A percentile compares a stretch with the other conserved stretches of the same genome.
These are phyloP conservation scores for Plasmodium coatneyi DNA, from an alignment of 169 alveolate genomes.

Conservation along the genomic window DNA sequence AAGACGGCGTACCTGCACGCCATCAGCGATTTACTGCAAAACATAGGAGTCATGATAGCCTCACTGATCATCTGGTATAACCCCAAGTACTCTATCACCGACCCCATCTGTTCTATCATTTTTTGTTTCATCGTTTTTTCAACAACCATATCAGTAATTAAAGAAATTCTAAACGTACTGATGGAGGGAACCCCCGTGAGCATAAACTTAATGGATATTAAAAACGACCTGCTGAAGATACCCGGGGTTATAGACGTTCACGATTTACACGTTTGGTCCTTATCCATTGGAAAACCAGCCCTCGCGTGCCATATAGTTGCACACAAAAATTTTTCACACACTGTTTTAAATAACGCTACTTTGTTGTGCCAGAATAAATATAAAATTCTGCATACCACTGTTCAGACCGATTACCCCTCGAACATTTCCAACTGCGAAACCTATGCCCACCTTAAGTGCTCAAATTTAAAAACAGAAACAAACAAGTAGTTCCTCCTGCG, in stretches of 20 bases:
- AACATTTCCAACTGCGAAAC: slow-evolving; percentile 86
- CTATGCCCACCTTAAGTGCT: slow-evolving; percentile 86
- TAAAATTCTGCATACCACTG: slow-evolving; percentile 90
- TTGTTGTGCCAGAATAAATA: slow-evolving; percentile 87
- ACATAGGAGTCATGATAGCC: slow-evolving; percentile 95
- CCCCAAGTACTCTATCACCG: slow-evolving; percentile 91
- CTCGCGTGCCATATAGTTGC: slow-evolving; percentile 93
- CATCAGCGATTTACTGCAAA: slow-evolving; percentile 94
- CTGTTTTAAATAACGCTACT: slow-evolving; percentile 85
- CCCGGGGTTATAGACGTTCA: slow-evolving; percentile 94
- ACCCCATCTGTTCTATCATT: slow-evolving; percentile 96
- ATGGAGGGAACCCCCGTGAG: slow-evolving; percentile 96
- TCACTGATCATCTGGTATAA: slow-evolving; percentile 89
- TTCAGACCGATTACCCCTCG: slow-evolving; percentile 88
- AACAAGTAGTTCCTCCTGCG: not conserved
- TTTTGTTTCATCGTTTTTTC: slow-evolving; percentile 93
- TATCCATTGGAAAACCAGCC: slow-evolving; percentile 93
- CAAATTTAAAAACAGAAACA: slow-evolving; percentile 53
- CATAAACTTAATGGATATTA: slow-evolving; percentile 88
- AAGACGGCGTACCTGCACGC: slow-evolving; percentile 95
- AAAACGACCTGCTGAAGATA: slow-evolving; percentile 85
- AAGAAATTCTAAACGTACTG: slow-evolving; percentile 92
- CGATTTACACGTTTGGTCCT: slow-evolving; percentile 97
- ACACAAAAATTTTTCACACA: slow-evolving; percentile 78
- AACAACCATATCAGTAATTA: slow-evolving; percentile 93